Evolutionary conservation across 2,329 filamentous ascomycete genomes (phyloP), one percentile per base, ranked within the genome.

Genomic region (Fusarium sp.): DNA sequence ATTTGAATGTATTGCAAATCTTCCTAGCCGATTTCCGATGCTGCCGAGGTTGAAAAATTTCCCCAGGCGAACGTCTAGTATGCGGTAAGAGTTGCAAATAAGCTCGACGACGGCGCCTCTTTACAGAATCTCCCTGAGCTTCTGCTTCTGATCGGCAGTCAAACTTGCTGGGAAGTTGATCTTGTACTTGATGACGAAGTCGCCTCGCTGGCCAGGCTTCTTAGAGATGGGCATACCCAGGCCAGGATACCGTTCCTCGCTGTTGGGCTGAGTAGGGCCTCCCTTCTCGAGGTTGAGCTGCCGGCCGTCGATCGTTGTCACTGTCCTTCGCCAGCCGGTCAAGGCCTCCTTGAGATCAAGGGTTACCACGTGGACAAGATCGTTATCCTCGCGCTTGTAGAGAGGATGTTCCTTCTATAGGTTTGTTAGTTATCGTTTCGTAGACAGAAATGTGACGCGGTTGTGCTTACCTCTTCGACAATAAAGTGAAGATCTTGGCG

Each of bases 211-310:
- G 66, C 85, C 90, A 0, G 93, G 94, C 80, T 94, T 95, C 88
- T 97, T 98, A 69, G 93, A 94, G 78, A 96, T 91, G 41, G 95
- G 94, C 96, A 99, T 98, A 66, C 96, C 96, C n/a, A 93, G 86
- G 10, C 89, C 88, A 0, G 96, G 96, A 79, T 93, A 99, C 37
- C 87, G 86, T 74, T 98, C 95, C 76, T 90, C 90, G 80, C 91
- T 93, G 18, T 92, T 94, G 0, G 95, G 95, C 64, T 93, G 92
- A 11, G 95, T 98, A 3, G 95, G 95, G 0, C 95, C 95, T 10
- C 87, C 84, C 81, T 94, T 95, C 48, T 93, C 90, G 42, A 98
- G 88, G 57, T 86, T 90, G 75, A 99, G 85, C 77, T 95, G 92
- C 79, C 93, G 95, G 76, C 93, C 93, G 78, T 99, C 96, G 76